Percentiles rank a stretch among this genome's conserved stretches.
phyloP scores from a whole-genome alignment of 495 filamentous ascomycete genomes.

The Polyplosphaeria fusca region DNA sequence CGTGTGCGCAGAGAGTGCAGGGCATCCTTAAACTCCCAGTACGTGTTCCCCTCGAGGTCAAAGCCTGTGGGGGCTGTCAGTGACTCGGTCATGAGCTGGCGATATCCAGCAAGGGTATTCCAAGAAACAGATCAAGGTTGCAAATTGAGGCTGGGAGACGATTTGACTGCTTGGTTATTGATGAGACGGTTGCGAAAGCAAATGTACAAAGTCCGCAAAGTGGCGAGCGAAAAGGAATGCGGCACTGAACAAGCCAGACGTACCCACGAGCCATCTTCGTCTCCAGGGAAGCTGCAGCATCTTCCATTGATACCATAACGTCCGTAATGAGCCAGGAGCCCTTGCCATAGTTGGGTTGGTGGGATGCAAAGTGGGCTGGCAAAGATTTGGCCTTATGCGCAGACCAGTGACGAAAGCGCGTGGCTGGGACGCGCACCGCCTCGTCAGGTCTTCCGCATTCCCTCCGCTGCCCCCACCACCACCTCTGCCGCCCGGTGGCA shows the following conservation, averaged over 20 bases:
- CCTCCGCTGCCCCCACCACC: not conserved
- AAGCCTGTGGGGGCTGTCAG: slow-evolving; percentile 53
- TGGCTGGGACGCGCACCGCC: slow-evolving; percentile 14
- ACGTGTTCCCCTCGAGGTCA: slow-evolving; percentile 88
- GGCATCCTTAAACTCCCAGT: slow-evolving; percentile 82
- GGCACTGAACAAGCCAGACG: not conserved
- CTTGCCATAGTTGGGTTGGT: slow-evolving; percentile 34
- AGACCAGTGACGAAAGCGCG: slow-evolving; percentile 19
- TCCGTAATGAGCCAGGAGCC: slow-evolving; percentile 42
- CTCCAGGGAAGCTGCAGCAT: slow-evolving; percentile 81
- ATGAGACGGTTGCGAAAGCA: not conserved
- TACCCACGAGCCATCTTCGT: slow-evolving; percentile 74
- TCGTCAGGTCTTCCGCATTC: not conserved
- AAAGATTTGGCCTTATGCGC: too few relatives aligned
- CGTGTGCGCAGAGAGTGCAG: slow-evolving; percentile 51
- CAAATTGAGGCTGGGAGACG: too few relatives aligned
- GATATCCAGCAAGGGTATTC: not conserved
- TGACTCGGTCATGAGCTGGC: not conserved
- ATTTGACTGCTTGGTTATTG: too few relatives aligned
- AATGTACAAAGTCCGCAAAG: not conserved
- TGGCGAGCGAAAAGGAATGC: not conserved
- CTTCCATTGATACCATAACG: slow-evolving; percentile 82
- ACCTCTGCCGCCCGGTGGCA: slow-evolving; percentile 13
- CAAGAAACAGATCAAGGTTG: not conserved
- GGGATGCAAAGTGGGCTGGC: too few relatives aligned